phyloP scores from a whole-genome alignment of 1,139 yeast genomes.

The Hyphopichia burtonii region DNA sequence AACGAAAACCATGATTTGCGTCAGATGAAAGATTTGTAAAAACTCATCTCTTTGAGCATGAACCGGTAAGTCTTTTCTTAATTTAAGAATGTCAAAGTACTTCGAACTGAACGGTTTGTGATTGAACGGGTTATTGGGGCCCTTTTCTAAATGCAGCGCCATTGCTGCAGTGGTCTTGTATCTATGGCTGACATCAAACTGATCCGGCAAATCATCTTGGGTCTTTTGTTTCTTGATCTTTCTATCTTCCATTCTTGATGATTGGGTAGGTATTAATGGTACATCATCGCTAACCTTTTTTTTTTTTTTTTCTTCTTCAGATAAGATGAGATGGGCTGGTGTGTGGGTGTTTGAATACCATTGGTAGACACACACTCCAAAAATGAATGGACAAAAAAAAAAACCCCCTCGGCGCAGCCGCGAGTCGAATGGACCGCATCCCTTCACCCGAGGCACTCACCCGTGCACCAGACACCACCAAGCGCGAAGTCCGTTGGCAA shows the following conservation, averaged over 20 bases:
- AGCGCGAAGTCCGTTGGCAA: too few species aligned
- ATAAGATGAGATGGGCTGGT: too few species aligned
- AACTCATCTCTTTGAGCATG: conserved; percentile 92
- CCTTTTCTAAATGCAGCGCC: conserved; percentile 66
- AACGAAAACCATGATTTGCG: conserved; percentile 96
- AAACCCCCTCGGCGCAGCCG: too few species aligned
- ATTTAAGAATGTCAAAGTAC: conserved; percentile 74
- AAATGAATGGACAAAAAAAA: too few species aligned
- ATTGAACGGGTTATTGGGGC: conserved; percentile 73
- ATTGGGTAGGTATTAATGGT: not conserved
- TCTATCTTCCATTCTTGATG: conserved; percentile 14
- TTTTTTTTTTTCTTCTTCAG: not conserved
- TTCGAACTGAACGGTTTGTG: conserved; percentile 58
- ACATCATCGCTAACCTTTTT: not conserved
- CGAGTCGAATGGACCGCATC: too few species aligned
- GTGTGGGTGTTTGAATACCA: too few species aligned
- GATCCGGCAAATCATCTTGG: conserved; percentile 32
- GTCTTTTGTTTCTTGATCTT: not conserved
- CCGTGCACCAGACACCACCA: too few species aligned
- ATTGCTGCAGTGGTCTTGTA: conserved; percentile 74
- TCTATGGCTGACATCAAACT: conserved; percentile 52
- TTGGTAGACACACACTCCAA: too few species aligned
- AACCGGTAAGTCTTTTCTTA: conserved; percentile 86
- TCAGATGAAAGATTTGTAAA: conserved; percentile 72
- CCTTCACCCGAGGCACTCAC: too few species aligned